A percentile compares a stretch with the other conserved stretches of the same genome.
Conservation (phyloP, 2,329 filamentous ascomycete genomes). For the Camillea tinctor region DNA sequence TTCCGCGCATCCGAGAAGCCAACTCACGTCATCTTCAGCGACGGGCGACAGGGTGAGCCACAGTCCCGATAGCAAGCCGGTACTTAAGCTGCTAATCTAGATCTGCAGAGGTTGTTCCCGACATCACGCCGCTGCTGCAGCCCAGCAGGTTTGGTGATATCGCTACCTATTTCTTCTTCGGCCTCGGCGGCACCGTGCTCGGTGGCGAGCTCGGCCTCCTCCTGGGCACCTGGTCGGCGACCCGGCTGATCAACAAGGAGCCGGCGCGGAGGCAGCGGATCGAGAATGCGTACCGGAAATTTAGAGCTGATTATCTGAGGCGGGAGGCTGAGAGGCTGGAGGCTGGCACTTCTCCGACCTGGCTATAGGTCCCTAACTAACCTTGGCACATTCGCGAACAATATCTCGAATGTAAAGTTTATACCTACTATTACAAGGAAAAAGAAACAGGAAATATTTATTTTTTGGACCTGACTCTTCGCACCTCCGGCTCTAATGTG, state of each 20-base stretch:
- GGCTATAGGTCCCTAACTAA: slow-evolving; percentile 1
- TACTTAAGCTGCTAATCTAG: slow-evolving; percentile 3
- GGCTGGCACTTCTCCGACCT: slow-evolving; percentile 15
- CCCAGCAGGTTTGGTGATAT: slow-evolving; percentile 59
- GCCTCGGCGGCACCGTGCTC: slow-evolving; percentile 59
- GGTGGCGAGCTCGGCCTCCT: slow-evolving; percentile 63
- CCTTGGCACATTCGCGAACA: too few relatives aligned
- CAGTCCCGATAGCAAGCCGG: too few relatives aligned
- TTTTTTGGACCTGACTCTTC: too few relatives aligned
- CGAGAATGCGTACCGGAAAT: slow-evolving; percentile 61
- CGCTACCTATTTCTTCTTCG: slow-evolving; percentile 62
- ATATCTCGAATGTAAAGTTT: too few relatives aligned
- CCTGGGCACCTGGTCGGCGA: slow-evolving; percentile 54
- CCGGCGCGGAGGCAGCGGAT: slow-evolving; percentile 55
- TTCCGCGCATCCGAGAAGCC: slow-evolving; percentile 62
- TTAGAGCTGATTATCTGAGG: slow-evolving; percentile 62
- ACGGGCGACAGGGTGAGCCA: slow-evolving; percentile 53
- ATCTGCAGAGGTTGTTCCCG: slow-evolving; percentile 56
- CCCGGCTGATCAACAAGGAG: slow-evolving; percentile 51
- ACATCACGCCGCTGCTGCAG: slow-evolving; percentile 56
- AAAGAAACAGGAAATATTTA: too few relatives aligned
- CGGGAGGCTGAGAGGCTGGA: slow-evolving; percentile 58
- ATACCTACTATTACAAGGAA: too few relatives aligned
- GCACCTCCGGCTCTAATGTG: too few relatives aligned
- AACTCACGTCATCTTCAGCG: slow-evolving; percentile 59